A percentile compares a stretch with the other conserved stretches of the same genome.
These are phyloP conservation scores for Pseudogymnoascus pannorum DNA, from an alignment of 2,329 filamentous ascomycete genomes.

Conservation along the genomic window DNA sequence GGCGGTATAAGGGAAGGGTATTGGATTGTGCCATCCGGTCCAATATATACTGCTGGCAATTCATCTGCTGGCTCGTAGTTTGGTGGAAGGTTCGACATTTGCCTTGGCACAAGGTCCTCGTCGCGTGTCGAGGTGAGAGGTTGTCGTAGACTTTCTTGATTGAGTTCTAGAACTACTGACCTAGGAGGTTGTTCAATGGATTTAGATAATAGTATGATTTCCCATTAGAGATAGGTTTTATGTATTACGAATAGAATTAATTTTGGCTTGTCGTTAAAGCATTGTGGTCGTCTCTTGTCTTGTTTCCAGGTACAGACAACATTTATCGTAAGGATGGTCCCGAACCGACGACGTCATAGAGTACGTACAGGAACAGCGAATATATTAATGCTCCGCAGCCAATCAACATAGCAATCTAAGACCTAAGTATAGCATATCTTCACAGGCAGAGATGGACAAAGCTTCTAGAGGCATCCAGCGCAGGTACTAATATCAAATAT, in stretches of 20 bases:
- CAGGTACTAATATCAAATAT: neutral
- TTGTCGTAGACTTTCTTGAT: neutral
- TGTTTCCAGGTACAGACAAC: neutral
- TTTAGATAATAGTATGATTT: neutral
- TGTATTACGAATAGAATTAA: neutral
- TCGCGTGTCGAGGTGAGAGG: neutral
- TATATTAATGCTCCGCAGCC: neutral
- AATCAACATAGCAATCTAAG: neutral
- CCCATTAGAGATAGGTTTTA: neutral
- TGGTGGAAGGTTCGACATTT: conserved; percentile 1
- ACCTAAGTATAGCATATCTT: neutral
- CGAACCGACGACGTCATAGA: neutral
- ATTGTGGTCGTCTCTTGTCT: neutral
- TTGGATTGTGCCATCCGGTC: conserved; percentile 5
- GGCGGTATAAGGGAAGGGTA: neutral
- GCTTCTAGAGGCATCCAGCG: neutral
- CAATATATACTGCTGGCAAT: neutral
- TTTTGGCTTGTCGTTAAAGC: neutral
- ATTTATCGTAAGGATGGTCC: conserved; percentile 4
- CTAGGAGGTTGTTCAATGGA: neutral
- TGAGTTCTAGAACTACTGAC: neutral
- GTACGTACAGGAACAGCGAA: neutral
- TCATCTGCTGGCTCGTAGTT: conserved; percentile 6
- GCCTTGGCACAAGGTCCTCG: neutral
- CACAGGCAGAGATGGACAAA: neutral